Base-by-base conservation (phyloP, 2,329 filamentous ascomycete genomes). In the Spiromastix sp. region DNA sequence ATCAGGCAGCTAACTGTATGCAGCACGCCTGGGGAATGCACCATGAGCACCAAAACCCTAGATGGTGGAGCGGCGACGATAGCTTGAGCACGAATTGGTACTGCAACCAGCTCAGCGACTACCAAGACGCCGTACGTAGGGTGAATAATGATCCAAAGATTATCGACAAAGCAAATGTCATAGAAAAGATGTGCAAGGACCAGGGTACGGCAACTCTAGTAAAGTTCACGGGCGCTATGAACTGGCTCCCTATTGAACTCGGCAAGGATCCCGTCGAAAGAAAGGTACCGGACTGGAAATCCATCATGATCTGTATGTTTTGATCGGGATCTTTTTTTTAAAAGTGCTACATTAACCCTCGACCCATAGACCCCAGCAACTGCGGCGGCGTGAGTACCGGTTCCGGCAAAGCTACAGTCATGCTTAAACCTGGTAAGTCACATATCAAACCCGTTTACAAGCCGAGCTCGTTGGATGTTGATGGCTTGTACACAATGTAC, bases 1-100 rank as follows among this genome's bases (percentile, higher is more conserved):
- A n/a, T n/a, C 9, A 15, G 9, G 8, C 9, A 10, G 13, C 15
- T 32, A 8, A 5, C 3, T 20, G 8, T 12, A 25, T 30, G 9
- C 27, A 38, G 36, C 36, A 38, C 15, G 29, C 36, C 13, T 38
- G 36, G 36, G 36, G 36, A 10, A 12, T 38, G 21, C 29, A 34
- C 2, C 36, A 38, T 18, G 36, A 38, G 17, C 36, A 38, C 13
- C 36, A 38, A 12, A 26, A 38, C 20, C 29, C 19, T 7, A 3
- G 13, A 11, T 38, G 18, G 19, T 38, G 36, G 36, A 8, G 25
- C 13, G 30, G 29, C 11, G 5, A 11, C 7, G 26, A 15, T 6
- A 38, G 17, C 22, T 38, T n/a, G n/a, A n/a, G n/a, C n/a, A n/a
- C n/a, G n/a, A n/a, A n/a, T n/a, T n/a, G 30, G 19, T 20, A 21